phyloP scores from a whole-genome alignment of 208 protist species.

The Acanthamoeba castellanii region DNA sequence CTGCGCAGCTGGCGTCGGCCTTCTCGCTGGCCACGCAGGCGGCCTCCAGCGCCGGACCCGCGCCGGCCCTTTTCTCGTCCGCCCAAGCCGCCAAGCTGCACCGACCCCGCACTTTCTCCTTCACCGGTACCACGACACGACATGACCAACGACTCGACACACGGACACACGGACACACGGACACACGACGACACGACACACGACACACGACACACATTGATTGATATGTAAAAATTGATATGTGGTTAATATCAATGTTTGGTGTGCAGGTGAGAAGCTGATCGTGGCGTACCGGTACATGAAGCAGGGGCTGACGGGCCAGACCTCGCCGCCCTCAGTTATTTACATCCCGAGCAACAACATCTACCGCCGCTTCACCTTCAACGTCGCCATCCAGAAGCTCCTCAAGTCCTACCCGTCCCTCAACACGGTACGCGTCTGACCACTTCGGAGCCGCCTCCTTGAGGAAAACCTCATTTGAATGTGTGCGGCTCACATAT shows the following conservation, averaged over 20 bases:
- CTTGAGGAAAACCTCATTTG: too few species aligned
- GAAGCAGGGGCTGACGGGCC: slow-evolving; percentile 30
- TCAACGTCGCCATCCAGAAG: slow-evolving; percentile 66
- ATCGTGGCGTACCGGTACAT: slow-evolving; percentile 55
- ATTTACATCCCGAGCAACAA: slow-evolving; percentile 54
- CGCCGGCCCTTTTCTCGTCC: not conserved
- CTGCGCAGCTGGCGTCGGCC: not conserved
- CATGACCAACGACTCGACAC: too few species aligned
- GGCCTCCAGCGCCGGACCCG: not conserved
- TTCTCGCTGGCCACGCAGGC: slow-evolving; percentile 30
- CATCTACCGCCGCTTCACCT: slow-evolving; percentile 59
- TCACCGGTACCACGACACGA: not conserved
- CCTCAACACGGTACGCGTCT: slow-evolving; percentile 8
- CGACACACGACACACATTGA: too few species aligned
- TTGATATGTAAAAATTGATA: not conserved
- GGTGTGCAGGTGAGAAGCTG: slow-evolving; percentile 34
- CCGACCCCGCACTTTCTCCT: slow-evolving; percentile 33
- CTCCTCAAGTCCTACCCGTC: slow-evolving; percentile 43
- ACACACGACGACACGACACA: not conserved
- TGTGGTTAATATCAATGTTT: not conserved
- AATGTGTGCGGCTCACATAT: too few species aligned
- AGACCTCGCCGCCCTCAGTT: slow-evolving; percentile 19
- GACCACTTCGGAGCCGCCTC: too few species aligned
- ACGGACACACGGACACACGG: too few species aligned
- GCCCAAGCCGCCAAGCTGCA: slow-evolving; percentile 19